Base-by-base conservation (phyloP, 2,329 filamentous ascomycete genomes). In the Fusarium transvaalense region DNA sequence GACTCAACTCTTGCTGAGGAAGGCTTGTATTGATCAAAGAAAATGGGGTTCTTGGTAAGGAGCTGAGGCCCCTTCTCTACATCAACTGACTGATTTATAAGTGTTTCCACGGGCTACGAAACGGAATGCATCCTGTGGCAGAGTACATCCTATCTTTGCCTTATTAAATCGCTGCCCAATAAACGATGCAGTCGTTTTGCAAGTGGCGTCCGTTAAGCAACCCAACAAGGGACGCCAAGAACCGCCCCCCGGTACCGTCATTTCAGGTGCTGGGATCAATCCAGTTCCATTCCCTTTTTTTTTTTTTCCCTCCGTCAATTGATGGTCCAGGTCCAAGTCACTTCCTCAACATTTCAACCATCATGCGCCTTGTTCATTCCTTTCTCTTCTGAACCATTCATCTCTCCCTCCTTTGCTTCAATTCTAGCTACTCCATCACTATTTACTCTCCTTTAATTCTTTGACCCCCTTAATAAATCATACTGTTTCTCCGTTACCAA, bases 221-320 rank as follows among this genome's bases (percentile, higher is more conserved):
- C 66, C 51, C 54, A 69, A 67, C 54, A 69, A 60, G 66, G 66
- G 47, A 51, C 63, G 66, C 62, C 66, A 68, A 69, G 67, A 41
- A 41, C 54, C 54, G 42, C 63, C 67, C 66, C 66, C 66, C 54
- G 19, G 66, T 41, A 55, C 63, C 47, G 58, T 69, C 67, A 69
- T 69, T 70, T 69, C 58, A 68, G 46, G 53, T 60, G 15, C 66
- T 60, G 53, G 63, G 52, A 52, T 62, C 29, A 51, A 64, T 64
- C 38, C 35, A 50, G 67, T 59, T 62, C 41, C 56, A 45, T 27
- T 47, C 32, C 32, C 13, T 25, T 29, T 29, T 32, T 45, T 57
- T 66, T 62, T n/a, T n/a, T n/a, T 48, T 64, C 27, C 48, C 47
- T 48, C 58, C 31, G 43, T 57, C 29, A 50, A 50, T 55, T 51